These are phyloP conservation scores for Dictyostelium citrinum DNA, from an alignment of 78 protist species.

Conservation along the genomic window DNA sequence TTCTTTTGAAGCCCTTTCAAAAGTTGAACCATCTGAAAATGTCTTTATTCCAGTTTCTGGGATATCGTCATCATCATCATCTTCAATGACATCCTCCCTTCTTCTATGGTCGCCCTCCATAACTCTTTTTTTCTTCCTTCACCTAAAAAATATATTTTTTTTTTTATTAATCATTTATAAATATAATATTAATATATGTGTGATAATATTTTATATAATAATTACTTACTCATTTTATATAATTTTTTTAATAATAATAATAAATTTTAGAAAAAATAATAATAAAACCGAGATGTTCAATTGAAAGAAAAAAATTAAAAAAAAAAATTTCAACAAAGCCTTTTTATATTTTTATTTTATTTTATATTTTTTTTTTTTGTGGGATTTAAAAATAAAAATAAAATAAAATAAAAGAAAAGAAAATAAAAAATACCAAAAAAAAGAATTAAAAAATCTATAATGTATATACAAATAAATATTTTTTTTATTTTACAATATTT, in stretches of 20 bases:
- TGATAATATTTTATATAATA: not conserved
- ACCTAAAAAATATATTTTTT: not conserved
- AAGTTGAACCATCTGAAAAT: slow-evolving; percentile 4
- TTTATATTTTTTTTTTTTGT: not conserved
- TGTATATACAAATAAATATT: too few relatives aligned
- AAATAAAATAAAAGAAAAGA: too few relatives aligned
- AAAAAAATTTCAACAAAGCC: not conserved
- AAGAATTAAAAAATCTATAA: too few relatives aligned
- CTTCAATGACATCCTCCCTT: not conserved
- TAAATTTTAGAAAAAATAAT: not conserved
- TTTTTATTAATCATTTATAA: not conserved
- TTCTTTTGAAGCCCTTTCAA: slow-evolving; percentile 48
- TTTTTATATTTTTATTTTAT: too few relatives aligned
- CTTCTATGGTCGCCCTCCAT: slow-evolving; percentile 3
- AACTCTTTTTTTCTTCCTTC: not conserved
- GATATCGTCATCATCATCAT: not conserved
- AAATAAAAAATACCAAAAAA: too few relatives aligned
- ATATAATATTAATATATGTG: not conserved
- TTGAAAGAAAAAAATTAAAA: not conserved
- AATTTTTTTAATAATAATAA: not conserved
- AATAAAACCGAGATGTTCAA: not conserved
- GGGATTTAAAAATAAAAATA: not conserved
- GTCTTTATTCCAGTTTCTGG: not conserved
- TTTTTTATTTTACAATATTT: not conserved
- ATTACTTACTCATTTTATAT: not conserved